Conservation (phyloP, 805 yeast species). For the Lipomyces sp. region DNA sequence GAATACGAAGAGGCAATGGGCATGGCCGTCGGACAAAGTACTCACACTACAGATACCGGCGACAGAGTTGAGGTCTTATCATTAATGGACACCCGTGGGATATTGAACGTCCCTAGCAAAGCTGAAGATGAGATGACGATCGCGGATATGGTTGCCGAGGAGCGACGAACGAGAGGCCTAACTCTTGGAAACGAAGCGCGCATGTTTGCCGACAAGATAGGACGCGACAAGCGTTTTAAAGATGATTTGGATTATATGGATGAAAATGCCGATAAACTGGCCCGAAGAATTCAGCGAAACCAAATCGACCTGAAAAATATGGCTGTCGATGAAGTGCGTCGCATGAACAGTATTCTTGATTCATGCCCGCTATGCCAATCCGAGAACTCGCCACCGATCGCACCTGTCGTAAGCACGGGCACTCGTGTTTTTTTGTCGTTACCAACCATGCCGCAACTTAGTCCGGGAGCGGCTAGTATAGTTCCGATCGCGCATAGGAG, state of each 20-base stretch:
- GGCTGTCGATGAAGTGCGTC: slow-evolving; percentile 42
- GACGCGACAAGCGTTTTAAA: slow-evolving; percentile 47
- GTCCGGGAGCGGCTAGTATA: slow-evolving; percentile 47
- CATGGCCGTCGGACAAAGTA: background rate
- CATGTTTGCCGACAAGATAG: slow-evolving; percentile 46
- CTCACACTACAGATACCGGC: slow-evolving; percentile 1
- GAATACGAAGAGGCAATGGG: slow-evolving; percentile 36
- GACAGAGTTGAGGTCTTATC: slow-evolving; percentile 29
- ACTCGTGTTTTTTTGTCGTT: slow-evolving; percentile 48
- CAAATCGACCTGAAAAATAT: slow-evolving; percentile 44
- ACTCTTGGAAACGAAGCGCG: slow-evolving; percentile 39
- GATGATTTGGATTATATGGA: slow-evolving; percentile 53
- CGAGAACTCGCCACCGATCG: slow-evolving; percentile 38
- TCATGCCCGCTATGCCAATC: slow-evolving; percentile 49
- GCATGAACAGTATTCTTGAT: slow-evolving; percentile 45
- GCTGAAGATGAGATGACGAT: slow-evolving; percentile 48
- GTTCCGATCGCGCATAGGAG: slow-evolving; percentile 51
- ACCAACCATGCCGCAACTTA: slow-evolving; percentile 52
- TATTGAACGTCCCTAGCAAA: slow-evolving; percentile 16
- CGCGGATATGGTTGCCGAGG: slow-evolving; percentile 48
- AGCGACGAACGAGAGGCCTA: slow-evolving; percentile 39
- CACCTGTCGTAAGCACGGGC: slow-evolving; percentile 48
- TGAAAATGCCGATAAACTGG: slow-evolving; percentile 50
- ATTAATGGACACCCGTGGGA: slow-evolving; percentile 32
- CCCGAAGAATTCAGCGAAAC: slow-evolving; percentile 44